A percentile compares a stretch with the other conserved stretches of the same genome.
Evolutionary conservation across 768 basidiomycete species (phyloP).

Genomic region (Krasilnikovozyma curviuscula): DNA sequence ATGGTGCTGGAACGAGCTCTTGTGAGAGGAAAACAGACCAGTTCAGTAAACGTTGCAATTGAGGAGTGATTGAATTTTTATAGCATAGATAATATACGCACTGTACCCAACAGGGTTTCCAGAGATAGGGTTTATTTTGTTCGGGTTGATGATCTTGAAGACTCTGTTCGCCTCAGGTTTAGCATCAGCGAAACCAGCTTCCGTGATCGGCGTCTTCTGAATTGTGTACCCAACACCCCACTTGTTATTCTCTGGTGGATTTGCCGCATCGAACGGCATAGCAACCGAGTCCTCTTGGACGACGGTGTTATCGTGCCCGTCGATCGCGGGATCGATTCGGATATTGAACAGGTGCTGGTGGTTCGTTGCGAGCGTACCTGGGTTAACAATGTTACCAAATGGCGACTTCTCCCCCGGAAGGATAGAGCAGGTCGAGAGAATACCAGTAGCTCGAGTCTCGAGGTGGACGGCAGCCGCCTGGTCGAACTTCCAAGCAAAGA

Average conservation of each 20-base stretch:
- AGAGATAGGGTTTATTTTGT: constrained; percentile 17
- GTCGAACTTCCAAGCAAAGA: constrained; percentile 16
- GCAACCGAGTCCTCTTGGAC: constrained; percentile 20
- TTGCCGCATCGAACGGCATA: constrained; percentile 5
- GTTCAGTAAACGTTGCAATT: too few relatives aligned
- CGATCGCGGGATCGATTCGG: constrained; percentile 12
- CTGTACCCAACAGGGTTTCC: constrained; percentile 18
- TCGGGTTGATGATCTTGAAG: constrained; percentile 18
- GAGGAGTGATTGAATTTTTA: too few relatives aligned
- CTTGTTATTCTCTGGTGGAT: constrained; percentile 3
- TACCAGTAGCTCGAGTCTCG: constrained; percentile 23
- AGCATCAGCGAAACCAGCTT: constrained; percentile 18
- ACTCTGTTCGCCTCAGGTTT: constrained; percentile 15
- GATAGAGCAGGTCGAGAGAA: constrained; percentile 19
- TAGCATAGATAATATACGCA: too few relatives aligned
- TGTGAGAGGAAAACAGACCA: too few relatives aligned
- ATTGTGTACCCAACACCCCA: constrained; percentile 16
- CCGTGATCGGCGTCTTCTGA: constrained; percentile 15
- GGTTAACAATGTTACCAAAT: constrained; percentile 18
- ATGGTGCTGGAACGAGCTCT: constrained; percentile 19
- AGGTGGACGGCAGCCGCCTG: constrained; percentile 20
- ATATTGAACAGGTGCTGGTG: constrained; percentile 5
- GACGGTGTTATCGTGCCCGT: constrained; percentile 8
- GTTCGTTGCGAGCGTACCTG: constrained; percentile 9
- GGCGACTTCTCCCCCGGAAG: constrained; percentile 17